These are phyloP conservation scores for Bipolaris oryzae DNA, from an alignment of 2,329 filamentous ascomycete species.

Conservation along the genomic window DNA sequence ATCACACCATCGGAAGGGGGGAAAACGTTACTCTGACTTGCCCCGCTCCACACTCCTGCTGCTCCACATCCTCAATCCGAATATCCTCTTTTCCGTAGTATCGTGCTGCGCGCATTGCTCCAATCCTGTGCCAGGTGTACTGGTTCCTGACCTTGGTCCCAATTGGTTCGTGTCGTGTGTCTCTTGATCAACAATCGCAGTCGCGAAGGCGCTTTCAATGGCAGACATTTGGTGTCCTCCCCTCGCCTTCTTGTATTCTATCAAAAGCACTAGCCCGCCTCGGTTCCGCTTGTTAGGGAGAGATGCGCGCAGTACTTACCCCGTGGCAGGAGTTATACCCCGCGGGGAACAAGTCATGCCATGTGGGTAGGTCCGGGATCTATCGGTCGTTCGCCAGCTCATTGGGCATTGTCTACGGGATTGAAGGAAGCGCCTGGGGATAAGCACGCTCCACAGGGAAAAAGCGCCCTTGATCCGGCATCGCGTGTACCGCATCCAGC, in stretches of 20 bases:
- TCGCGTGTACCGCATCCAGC: conserved; percentile 3
- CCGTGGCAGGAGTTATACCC: conserved; percentile 7
- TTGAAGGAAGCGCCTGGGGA: background rate
- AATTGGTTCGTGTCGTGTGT: conserved; percentile 1
- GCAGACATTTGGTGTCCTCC: conserved; percentile 27
- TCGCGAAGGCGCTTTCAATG: conserved; percentile 41
- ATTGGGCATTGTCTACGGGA: background rate
- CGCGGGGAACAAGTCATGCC: background rate
- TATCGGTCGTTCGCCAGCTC: no score
- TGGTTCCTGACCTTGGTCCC: conserved; percentile 9
- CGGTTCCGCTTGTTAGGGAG: conserved; percentile 6
- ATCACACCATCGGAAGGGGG: no score
- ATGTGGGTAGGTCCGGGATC: no score
- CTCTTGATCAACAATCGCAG: conserved; percentile 30
- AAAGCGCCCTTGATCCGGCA: conserved; percentile 11
- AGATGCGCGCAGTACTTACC: conserved; percentile 4
- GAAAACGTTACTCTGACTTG: conserved; percentile 54
- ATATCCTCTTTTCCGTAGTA: conserved; percentile 64
- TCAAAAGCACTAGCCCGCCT: conserved; percentile 1
- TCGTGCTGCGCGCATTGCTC: conserved; percentile 59
- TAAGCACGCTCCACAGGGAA: background rate
- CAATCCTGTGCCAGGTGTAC: conserved; percentile 2
- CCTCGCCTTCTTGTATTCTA: background rate
- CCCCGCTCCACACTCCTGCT: conserved; percentile 55
- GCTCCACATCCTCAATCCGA: conserved; percentile 59